Base-by-base conservation (phyloP, 768 basidiomycete genomes). In the Hirschioporus abietinus region DNA sequence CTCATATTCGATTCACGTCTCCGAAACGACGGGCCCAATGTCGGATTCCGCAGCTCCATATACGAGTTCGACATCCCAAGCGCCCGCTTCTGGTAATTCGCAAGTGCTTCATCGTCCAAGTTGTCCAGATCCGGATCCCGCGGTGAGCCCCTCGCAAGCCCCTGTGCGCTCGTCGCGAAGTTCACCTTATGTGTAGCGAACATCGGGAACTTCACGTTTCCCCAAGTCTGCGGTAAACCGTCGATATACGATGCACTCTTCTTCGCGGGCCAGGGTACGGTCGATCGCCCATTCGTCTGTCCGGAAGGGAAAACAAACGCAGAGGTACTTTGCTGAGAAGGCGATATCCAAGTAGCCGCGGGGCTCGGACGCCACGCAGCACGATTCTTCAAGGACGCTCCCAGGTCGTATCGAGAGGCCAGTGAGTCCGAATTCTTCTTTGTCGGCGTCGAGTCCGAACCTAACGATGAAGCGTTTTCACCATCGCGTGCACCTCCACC, bases 381-480 rank as follows among this genome's bases (percentile, higher is more conserved):
- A 52, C 42, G 78, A 23, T 74, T 78, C 74, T 83, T 84, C 65
- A 82, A 71, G 1, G 88, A 85, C 10, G 79, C 74, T 1, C 79
- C 76, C 63, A 88, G 84, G 71, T 89, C 86, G 71, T 92, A 87
- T 62, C 87, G 81, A 23, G 83, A 75, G 0, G 84, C 79, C 61
- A 86, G 76, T 1, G 86, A 79, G 20, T 76, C 77, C 17, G 77
- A 76, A 7, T 70, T 66, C 25, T 71, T 72, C 63, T 69, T 71
- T 24, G 25, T 34, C 23, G 60, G 9, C 18, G 25, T 15, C 60
- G 17, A 25, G 17, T 15, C 25, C 23, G 18, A 61, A 8, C 60
- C 9, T 61, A 15, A 7, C 5, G 24, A 61, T 12, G 25, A 24
- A 20, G 20, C 4, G 12, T 52, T 30, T 30, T 30, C 42, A 52